Base-by-base conservation (phyloP, 495 filamentous ascomycete species). In the Penicillium bialowiezense region DNA sequence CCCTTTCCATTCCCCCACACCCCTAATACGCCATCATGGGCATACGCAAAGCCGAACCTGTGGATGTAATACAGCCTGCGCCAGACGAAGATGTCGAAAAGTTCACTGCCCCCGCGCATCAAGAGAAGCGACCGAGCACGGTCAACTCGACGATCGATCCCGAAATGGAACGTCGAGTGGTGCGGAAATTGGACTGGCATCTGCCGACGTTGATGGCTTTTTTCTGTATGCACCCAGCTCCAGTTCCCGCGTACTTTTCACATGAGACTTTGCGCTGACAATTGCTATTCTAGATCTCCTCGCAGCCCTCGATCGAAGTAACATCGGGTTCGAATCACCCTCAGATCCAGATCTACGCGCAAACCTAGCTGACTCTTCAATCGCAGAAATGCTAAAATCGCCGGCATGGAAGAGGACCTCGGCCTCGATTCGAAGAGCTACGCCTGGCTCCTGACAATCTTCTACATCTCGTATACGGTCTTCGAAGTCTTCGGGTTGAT, bases 381-480 rank as follows among this genome's bases (percentile, higher is more conserved):
- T 18, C 8, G 28, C 14, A 75, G 85, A 44, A 89, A 88, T 76
- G 84, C 84, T 1, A 72, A 81, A 55, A 83, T 84, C 44, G 81
- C 81, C 7, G 81, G 81, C 29, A 64, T 64, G 61, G 20, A 44
- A 31, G 45, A 56, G 41, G 61, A 83, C 51, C 64, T 85, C 13
- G 36, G 69, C 20, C 69, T 86, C 14, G 58, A 62, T 2, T 70
- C 77, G 17, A 68, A 73, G 10, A 62, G 67, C 31, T 86, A 85
- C 48, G 63, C 84, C 54, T 95, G 88, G 88, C 72, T 91, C 14
- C 67, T 91, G 37, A 90, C 86, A 0, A 84, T 89, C 28, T 93
- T 91, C 58, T 91, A 91, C 58, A 86, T 78, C 13, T 60, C 73
- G 17, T 72, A 74, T 36, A 80, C 81, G 23, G 28, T 84, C 8